Evolutionary conservation across 208 protist species (phyloP).

Genomic region (Angomonas ambiguus): DNA sequence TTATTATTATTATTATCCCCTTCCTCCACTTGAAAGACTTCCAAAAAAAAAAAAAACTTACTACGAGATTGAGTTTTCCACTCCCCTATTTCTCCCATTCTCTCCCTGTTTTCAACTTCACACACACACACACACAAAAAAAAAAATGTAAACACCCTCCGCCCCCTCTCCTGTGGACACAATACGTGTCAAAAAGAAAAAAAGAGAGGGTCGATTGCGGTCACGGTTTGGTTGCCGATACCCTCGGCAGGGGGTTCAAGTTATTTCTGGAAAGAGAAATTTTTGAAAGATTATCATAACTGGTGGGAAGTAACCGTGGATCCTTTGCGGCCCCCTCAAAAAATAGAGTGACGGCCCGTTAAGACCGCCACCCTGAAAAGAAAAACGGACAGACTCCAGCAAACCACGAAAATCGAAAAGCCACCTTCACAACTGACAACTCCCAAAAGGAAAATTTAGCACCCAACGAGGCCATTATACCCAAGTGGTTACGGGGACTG

Average conservation of each 20-base stretch:
- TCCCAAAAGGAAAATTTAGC: neutral
- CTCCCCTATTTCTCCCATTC: neutral
- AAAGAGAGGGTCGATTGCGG: neutral
- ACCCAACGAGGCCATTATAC: neutral
- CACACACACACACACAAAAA: neutral
- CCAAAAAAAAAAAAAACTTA: slow-evolving; percentile 9
- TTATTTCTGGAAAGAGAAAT: neutral
- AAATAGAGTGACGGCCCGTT: no score
- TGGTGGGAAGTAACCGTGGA: neutral
- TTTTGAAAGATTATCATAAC: neutral
- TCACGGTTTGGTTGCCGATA: neutral
- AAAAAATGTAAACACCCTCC: no score
- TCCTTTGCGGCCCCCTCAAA: neutral
- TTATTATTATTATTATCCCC: neutral
- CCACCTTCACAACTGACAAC: neutral
- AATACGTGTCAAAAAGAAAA: slow-evolving; percentile 22
- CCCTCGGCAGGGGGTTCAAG: neutral
- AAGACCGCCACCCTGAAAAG: neutral
- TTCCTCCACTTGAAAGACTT: slow-evolving; percentile 5
- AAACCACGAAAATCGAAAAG: neutral
- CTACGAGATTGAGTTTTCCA: neutral
- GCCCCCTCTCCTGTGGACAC: no score
- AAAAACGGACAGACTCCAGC: neutral
- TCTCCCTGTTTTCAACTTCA: no score
- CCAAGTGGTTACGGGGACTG: slow-evolving; percentile 89